Percentiles rank a stretch among this genome's conserved stretches.
These are phyloP conservation scores for Cyberlindnera americana DNA, from an alignment of 805 yeast genomes.

Conservation along the genomic window DNA sequence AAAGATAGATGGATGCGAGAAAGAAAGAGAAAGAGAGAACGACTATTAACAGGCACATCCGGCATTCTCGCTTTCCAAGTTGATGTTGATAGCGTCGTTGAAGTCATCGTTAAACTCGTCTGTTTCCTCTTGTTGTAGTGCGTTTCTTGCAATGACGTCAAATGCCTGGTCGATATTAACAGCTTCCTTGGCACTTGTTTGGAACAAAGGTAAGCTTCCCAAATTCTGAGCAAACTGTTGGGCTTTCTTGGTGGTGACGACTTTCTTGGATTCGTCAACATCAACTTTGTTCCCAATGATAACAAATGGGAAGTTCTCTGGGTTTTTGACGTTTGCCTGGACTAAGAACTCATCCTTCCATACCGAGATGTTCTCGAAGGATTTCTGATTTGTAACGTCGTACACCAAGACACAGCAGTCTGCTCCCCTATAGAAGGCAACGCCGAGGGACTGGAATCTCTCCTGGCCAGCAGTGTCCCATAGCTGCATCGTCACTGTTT, in stretches of 20 bases:
- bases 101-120: constrained; percentile 91
- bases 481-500: constrained; percentile 55
- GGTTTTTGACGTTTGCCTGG: constrained; percentile 90
- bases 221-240: constrained; percentile 57
- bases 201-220: constrained; percentile 87
- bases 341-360: constrained; percentile 96
- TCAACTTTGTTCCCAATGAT: constrained; percentile 94
- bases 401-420: constrained; percentile 96
- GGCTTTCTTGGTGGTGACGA: constrained; percentile 57
- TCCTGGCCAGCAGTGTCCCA: constrained; percentile 99
- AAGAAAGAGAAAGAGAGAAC: not conserved
- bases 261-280: constrained; percentile 85
- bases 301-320: constrained; percentile 94
- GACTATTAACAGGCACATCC: constrained; percentile 26
- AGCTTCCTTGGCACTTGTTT: constrained; percentile 97
- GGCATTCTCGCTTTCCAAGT: constrained; percentile 68
- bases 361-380: constrained; percentile 80
- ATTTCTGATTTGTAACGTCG: constrained; percentile 92
- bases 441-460: constrained; percentile 93
- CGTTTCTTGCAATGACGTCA: constrained; percentile 93
- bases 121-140: constrained; percentile 90
- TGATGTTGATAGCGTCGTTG: constrained; percentile 93
- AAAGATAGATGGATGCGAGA: too few relatives aligned
- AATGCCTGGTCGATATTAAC: constrained; percentile 94
- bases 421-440: constrained; percentile 96